These are phyloP conservation scores for Arthrobotrys musiformis DNA, from an alignment of 2,329 filamentous ascomycete species.

Conservation along the genomic window DNA sequence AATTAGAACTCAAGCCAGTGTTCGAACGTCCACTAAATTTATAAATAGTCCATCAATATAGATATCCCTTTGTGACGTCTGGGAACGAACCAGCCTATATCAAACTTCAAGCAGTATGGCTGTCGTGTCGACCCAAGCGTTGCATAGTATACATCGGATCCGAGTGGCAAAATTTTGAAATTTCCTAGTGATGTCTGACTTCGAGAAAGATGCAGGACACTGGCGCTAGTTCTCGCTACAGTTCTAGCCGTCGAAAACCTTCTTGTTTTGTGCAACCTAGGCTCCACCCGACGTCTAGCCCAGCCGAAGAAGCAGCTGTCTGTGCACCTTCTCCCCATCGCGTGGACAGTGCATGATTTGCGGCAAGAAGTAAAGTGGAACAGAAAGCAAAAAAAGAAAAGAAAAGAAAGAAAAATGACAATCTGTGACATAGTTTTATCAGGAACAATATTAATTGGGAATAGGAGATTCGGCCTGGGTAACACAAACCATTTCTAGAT, in stretches of 20 bases:
- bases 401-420: not conserved
- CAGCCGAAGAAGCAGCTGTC: not conserved
- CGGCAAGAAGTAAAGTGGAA: not conserved
- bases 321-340: not conserved
- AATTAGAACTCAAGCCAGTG: too few relatives aligned
- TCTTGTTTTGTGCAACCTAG: conserved; percentile 9
- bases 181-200: conserved; percentile 11
- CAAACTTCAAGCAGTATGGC: not conserved
- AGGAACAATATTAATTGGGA: not conserved
- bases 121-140: too few relatives aligned
- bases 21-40: too few relatives aligned
- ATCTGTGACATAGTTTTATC: not conserved
- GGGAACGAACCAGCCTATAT: not conserved
- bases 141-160: not conserved
- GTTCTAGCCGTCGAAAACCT: conserved; percentile 13
- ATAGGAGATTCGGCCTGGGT: not conserved
- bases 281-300: not conserved
- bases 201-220: conserved; percentile 2
- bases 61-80: too few relatives aligned
- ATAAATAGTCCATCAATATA: too few relatives aligned
- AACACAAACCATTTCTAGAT: not conserved
- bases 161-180: not conserved
- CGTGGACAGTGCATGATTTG: not conserved
- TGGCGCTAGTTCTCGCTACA: conserved; percentile 1
- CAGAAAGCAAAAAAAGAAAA: not conserved